Evolutionary conservation across 768 basidiomycete species (phyloP).

Genomic region (Pleurotus citrinopileatus): DNA sequence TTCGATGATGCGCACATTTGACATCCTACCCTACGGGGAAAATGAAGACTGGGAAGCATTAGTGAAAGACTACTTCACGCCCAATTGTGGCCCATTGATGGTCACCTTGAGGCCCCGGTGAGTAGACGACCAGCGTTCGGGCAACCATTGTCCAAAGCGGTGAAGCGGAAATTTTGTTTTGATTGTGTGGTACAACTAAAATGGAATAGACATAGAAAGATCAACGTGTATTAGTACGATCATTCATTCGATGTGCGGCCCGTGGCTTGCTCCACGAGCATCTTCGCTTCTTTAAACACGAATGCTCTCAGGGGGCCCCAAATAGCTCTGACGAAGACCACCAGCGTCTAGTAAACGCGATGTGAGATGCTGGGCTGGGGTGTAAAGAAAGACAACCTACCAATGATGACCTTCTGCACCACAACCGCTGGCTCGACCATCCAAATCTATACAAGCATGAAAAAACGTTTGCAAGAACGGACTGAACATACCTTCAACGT

Average conservation of each 20-base stretch:
- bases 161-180: background rate
- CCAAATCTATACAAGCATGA: conserved; percentile 32
- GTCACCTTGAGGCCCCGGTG: background rate
- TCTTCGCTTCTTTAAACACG: conserved; percentile 20
- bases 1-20: conserved; percentile 33
- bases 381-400: conserved; percentile 26
- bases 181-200: background rate
- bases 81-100: conserved; percentile 2
- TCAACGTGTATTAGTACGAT: too few species aligned
- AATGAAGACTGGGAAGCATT: conserved; percentile 27
- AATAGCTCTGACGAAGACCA: conserved; percentile 51
- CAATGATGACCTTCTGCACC: conserved; percentile 59
- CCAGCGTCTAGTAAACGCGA: conserved; percentile 49
- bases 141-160: background rate
- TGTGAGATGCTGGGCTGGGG: background rate
- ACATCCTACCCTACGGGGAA: conserved; percentile 21
- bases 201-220: too few species aligned
- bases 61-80: conserved; percentile 25
- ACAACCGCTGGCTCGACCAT: conserved; percentile 60
- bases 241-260: too few species aligned
- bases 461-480: background rate
- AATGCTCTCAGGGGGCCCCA: conserved; percentile 62
- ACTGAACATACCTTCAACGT: conserved; percentile 47
- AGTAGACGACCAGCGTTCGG: background rate
- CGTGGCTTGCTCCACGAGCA: too few species aligned